These are phyloP conservation scores for Tuber aestivum DNA, from an alignment of 495 filamentous ascomycete species.

Conservation along the genomic window DNA sequence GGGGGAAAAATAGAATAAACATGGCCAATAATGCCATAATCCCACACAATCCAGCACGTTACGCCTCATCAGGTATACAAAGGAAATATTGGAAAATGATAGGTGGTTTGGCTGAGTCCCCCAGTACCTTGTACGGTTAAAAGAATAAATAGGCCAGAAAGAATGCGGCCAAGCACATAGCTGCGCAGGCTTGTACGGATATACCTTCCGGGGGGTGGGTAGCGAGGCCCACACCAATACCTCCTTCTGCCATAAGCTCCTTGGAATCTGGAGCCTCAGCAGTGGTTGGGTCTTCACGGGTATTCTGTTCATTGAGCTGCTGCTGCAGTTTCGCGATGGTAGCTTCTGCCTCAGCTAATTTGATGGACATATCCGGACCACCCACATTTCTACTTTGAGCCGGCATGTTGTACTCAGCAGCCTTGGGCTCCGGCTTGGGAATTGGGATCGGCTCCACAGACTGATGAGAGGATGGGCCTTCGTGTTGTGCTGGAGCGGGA, in stretches of 20 bases:
- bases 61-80: conserved; percentile 29
- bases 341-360: conserved; percentile 70
- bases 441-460: conserved; percentile 7
- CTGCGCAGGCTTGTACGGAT: conserved; percentile 76
- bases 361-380: conserved; percentile 25
- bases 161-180: conserved; percentile 81
- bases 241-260: conserved; percentile 28
- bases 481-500: conserved; percentile 49
- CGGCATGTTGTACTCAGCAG: conserved; percentile 11
- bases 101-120: conserved; percentile 2
- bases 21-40: conserved; percentile 31
- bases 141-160: conserved; percentile 93
- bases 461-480: conserved; percentile 24
- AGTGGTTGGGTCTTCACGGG: conserved; percentile 62
- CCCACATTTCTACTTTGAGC: background rate
- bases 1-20: conserved; percentile 30
- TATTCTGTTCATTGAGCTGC: conserved; percentile 60
- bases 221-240: conserved; percentile 44
- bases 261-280: conserved; percentile 41
- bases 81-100: conserved; percentile 33
- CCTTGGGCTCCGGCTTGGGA: conserved; percentile 26
- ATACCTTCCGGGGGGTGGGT: conserved; percentile 61
- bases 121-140: conserved; percentile 46
- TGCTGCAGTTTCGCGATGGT: conserved; percentile 65
- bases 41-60: conserved; percentile 42